These are phyloP conservation scores for Magnaporthales sp. DNA, from an alignment of 2,329 filamentous ascomycete genomes.

Conservation along the genomic window DNA sequence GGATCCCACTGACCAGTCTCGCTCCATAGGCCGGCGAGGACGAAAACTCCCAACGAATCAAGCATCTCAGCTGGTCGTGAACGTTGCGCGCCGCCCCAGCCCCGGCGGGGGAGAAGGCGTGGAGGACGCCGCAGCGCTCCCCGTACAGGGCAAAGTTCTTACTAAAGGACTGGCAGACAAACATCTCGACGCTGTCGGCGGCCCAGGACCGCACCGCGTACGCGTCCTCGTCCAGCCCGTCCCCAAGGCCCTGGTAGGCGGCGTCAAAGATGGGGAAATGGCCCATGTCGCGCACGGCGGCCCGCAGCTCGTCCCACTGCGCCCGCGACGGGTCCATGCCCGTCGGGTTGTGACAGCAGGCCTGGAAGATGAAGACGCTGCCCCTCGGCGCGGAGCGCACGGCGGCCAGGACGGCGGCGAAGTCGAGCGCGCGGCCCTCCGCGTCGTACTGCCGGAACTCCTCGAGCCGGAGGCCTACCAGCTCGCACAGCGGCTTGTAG, in stretches of 20 bases:
- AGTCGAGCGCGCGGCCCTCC: constrained; percentile 16
- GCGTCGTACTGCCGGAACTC: constrained; percentile 23
- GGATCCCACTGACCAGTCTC: constrained; percentile 12
- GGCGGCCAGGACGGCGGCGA: constrained; percentile 15
- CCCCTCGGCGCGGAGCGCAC: constrained; percentile 15
- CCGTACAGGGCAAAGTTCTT: constrained; percentile 30
- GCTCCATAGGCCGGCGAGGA: constrained; percentile 19
- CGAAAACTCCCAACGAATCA: constrained; percentile 20
- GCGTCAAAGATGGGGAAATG: constrained; percentile 26
- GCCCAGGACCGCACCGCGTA: constrained; percentile 18
- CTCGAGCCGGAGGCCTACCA: constrained; percentile 18
- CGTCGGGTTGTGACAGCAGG: constrained; percentile 28
- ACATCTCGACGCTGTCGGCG: constrained; percentile 14
- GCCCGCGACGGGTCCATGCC: constrained; percentile 20
- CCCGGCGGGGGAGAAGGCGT: constrained; percentile 13
- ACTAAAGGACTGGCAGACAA: constrained; percentile 21
- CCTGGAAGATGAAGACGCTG: constrained; percentile 26
- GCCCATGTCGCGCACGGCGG: constrained; percentile 12
- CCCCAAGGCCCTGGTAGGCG: constrained; percentile 27
- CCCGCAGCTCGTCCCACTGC: constrained; percentile 21
- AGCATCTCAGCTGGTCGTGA: constrained; percentile 17
- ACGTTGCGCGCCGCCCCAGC: constrained; percentile 10
- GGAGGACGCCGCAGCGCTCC: constrained; percentile 23
- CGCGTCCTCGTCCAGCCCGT: constrained; percentile 22
- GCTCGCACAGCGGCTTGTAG: constrained; percentile 20